Conservation (phyloP, 345 rosid genomes). For the Angophora floribunda region DNA sequence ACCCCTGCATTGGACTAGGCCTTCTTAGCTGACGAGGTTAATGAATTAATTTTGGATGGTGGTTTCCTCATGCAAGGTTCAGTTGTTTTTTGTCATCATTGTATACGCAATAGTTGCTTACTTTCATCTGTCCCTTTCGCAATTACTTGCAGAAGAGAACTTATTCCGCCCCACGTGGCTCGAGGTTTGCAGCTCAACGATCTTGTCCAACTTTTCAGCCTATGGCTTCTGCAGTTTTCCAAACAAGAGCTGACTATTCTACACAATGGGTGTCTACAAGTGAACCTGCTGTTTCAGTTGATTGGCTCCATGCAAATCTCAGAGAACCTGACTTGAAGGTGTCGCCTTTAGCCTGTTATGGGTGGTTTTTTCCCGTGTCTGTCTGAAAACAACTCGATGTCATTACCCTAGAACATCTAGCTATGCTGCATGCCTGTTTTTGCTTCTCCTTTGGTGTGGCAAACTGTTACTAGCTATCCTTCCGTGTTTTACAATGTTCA, state of each 20-base stretch:
- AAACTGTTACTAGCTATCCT: background rate
- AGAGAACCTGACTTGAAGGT: conserved; percentile 82
- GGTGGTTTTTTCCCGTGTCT: background rate
- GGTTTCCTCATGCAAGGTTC: background rate
- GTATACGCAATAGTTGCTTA: background rate
- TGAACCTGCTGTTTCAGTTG: conserved; percentile 87
- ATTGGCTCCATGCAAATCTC: conserved; percentile 88
- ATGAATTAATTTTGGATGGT: background rate
- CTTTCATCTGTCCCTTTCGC: background rate
- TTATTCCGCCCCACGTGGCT: conserved; percentile 10
- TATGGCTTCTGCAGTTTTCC: conserved; percentile 41
- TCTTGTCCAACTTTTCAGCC: conserved; percentile 20
- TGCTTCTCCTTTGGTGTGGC: background rate
- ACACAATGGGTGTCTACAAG: conserved; percentile 36
- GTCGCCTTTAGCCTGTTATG: background rate
- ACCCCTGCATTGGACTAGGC: background rate
- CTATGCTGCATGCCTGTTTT: background rate
- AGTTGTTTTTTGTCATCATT: background rate
- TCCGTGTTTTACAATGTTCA: background rate
- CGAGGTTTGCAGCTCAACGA: conserved; percentile 6
- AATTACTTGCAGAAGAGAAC: conserved; percentile 29
- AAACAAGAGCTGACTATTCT: conserved; percentile 24
- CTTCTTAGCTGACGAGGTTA: background rate
- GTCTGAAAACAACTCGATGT: background rate
- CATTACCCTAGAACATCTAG: background rate